Conservation (phyloP, 176 grass and related monocot species). For the Panicum miliaceum region DNA sequence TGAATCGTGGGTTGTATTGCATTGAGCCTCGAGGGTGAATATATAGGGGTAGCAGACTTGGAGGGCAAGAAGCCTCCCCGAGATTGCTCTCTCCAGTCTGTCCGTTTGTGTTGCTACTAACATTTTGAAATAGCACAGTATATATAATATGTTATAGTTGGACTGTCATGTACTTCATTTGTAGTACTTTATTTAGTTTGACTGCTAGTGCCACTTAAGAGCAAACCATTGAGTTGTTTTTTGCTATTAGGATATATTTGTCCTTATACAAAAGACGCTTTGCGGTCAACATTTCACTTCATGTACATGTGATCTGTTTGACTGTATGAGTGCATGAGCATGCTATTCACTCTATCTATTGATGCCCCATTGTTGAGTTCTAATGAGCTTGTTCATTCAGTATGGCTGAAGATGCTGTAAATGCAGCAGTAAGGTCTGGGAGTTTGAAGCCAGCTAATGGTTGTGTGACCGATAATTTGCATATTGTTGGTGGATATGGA, state of each 20-base stretch:
- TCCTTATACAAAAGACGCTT: background rate
- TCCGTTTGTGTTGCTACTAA: too few species aligned
- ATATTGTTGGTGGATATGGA: constrained; percentile 81
- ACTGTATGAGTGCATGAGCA: background rate
- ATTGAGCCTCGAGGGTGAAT: too few species aligned
- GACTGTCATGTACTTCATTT: background rate
- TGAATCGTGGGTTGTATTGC: too few species aligned
- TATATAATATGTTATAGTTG: background rate
- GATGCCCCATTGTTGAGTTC: background rate
- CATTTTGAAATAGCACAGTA: background rate
- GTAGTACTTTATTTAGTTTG: background rate
- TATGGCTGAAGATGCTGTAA: constrained; percentile 96
- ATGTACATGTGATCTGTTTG: background rate
- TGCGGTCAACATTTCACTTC: background rate
- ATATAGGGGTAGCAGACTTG: too few species aligned
- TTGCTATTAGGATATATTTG: constrained; percentile 14
- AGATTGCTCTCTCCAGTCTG: too few species aligned
- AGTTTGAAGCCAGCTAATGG: constrained; percentile 78
- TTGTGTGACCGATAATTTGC: constrained; percentile 85
- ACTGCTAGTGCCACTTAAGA: background rate
- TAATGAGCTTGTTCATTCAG: constrained; percentile 55
- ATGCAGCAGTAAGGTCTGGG: constrained; percentile 79
- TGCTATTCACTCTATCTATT: background rate
- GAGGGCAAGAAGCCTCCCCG: too few species aligned
- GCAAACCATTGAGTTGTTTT: background rate